A percentile compares a stretch with the other conserved stretches of the same genome.
phyloP scores from a whole-genome alignment of 148 eudicot genomes.

The Rhododendron ovatum region DNA sequence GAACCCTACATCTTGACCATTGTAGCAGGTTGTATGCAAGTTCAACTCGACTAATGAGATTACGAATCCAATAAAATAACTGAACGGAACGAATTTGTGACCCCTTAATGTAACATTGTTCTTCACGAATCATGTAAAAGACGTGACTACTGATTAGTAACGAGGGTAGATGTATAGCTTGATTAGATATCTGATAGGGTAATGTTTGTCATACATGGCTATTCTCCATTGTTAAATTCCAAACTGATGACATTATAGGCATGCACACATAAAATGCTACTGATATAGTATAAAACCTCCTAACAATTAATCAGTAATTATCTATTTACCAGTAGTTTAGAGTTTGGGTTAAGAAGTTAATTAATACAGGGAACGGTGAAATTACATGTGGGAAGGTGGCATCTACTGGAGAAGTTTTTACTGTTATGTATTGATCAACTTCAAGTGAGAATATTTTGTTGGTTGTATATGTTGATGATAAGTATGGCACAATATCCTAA shows the following conservation, averaged over 20 bases:
- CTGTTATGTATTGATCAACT: not conserved
- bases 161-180: not conserved
- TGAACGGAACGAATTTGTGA: not conserved
- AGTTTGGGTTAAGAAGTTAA: not conserved
- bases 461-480: not conserved
- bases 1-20: not conserved
- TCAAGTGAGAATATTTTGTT: not conserved
- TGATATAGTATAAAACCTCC: not conserved
- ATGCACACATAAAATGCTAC: not conserved
- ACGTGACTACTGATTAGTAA: not conserved
- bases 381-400: not conserved
- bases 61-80: not conserved
- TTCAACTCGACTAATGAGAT: not conserved
- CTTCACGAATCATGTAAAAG: not conserved
- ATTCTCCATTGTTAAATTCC: not conserved
- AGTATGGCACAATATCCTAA: not conserved
- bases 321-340: not conserved
- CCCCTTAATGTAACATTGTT: not conserved
- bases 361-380: not conserved
- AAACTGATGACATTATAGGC: not conserved
- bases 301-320: not conserved
- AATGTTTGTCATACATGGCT: not conserved
- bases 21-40: too few species aligned
- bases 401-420: not conserved
- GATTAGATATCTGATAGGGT: not conserved